Base-by-base conservation (phyloP, 192 early-diverging fungal genomes). In the Funneliformis mosseae region DNA sequence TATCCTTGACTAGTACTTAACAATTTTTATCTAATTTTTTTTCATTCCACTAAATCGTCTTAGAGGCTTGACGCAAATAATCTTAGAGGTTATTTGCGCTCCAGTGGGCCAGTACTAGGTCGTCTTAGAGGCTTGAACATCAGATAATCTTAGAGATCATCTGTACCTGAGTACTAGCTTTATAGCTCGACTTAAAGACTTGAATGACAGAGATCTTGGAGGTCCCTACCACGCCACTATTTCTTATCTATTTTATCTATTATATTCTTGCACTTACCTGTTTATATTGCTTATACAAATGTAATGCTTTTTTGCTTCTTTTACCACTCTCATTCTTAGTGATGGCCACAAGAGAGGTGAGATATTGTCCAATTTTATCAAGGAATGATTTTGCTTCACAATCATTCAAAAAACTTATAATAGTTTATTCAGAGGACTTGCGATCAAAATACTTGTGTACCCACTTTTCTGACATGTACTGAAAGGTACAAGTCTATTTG, bases 51-150 rank as follows among this genome's bases (percentile, higher is more conserved):
- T 50, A 23, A 64, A 45, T 79, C 77, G 77, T 28, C 39, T 45
- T 69, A 79, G 66, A 72, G 77, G 14, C 77, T 78, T 78, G 64
- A 78, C 23, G 39, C 66, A 70, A 64, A 70, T 41, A 43, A 72
- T 66, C 77, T 45, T 69, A 70, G 66, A 79, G 77, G 43, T 79
- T 70, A 23, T 70, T 38, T 50, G 77, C 42, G 77, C 64, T 43
- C 77, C 77, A 42, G 23, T 50, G 66, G 77, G 77, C 66, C 46
- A 79, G 77, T 79, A 5, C 63, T 71, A 70, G 43, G 77, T 71
- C 16, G 77, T 28, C 77, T 45, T 69, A 45, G 66, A 79, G 77
- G 25, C 77, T 79, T 79, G 77, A 79, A 68, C 77, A 45, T 79
- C 77, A 70, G 66, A 70, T 1, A 70, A 67, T 66, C 77, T 45